Evolutionary conservation across 23 red algal genomes (phyloP), one percentile per base, ranked within the genome.

Genomic region (Agarophyton chilense): DNA sequence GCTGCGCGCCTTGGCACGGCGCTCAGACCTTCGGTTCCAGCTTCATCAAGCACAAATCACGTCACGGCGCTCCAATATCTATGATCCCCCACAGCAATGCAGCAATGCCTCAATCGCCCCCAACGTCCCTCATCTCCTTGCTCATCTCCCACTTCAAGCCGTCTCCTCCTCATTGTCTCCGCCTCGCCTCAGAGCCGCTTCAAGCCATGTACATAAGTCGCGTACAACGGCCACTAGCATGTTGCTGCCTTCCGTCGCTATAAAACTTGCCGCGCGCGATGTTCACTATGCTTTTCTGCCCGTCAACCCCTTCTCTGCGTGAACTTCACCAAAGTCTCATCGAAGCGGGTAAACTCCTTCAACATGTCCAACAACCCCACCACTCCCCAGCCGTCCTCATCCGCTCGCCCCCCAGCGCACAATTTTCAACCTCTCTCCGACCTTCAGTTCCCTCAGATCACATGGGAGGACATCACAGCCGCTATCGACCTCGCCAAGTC

Each of bases 281-380:
- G 0, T 1, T 4, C 39, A 42, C 31, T 34, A 40, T 35, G 13
- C 65, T 4, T 35, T 13, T 26, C 56, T 2, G 10, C 10, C 36
- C 34, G 65, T 28, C 66, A 42, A 43, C 36, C 66, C 66, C 66
- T 72, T 74, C 68, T 4, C 60, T 35, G 60, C 60, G 60, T 65
- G 31, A 65, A 65, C 9, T 36, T 65, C 60, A 65, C 60, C 31
- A 36, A 18, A 33, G 9, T 10, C n/a, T 39, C 33, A 7, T 39
- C 1, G 68, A 74, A 74, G 68, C 68, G 68, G 41, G 68, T 74
- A 74, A 74, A 43, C 40, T 49, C 43, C 38, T 74, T 49, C 38
- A 74, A 4, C 7, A 74, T 74, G 68, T 74, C 68, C 25, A 74
- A 43, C 68, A 61, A 61, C 56, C 7, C 56, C 56, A 3, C 68